Base-by-base conservation (phyloP, 1,284 basidiomycete genomes). In the Veloboletus limbatus region DNA sequence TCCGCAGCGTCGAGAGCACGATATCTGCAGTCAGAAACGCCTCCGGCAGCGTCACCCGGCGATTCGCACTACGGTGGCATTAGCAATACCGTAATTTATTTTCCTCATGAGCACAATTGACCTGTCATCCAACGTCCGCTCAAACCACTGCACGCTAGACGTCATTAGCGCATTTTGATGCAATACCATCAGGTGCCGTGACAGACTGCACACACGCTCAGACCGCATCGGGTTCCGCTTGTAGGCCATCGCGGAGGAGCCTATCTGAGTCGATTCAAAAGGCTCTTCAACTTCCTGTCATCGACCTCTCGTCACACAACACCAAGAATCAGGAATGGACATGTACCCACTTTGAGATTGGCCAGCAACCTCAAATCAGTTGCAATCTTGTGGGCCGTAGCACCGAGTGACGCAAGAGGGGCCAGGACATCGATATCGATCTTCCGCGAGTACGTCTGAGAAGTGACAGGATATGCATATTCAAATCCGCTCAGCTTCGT, bases 141-240 rank as follows among this genome's bases (percentile, higher is more conserved):
- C 95, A 63, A 97, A 92, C 95, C 94, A 97, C 67, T 97, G 95
- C 24, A 93, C 88, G 45, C 85, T 86, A 18, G 86, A 74, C 13
- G 95, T 97, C 86, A 92, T 92, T 47, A 97, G 76, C 31, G 92
- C 85, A 70, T 97, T 95, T 69, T 96, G 92, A 63, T 93, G 92
- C 53, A 94, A 77, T 41, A 86, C 82, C 92, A 97, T 92, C 40
- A 97, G 73, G 71, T 97, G 94, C 47, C 97, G 77, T 17, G 96
- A 79, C 36, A 99, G 80, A 59, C 90, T 94, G 76, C 97, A 99
- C 42, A 97, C 89, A 38, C 97, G 88, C 71, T 99, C 97, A 51
- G 84, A 95, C 46, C 97, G 91, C 97, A 99, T 99, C 2, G 97
- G 97, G 71, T 99, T 99, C 51, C 97, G 82, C 75, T 99, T 99